Conservation (phyloP, 495 filamentous ascomycete genomes). For the Aspergillus cavernicola region DNA sequence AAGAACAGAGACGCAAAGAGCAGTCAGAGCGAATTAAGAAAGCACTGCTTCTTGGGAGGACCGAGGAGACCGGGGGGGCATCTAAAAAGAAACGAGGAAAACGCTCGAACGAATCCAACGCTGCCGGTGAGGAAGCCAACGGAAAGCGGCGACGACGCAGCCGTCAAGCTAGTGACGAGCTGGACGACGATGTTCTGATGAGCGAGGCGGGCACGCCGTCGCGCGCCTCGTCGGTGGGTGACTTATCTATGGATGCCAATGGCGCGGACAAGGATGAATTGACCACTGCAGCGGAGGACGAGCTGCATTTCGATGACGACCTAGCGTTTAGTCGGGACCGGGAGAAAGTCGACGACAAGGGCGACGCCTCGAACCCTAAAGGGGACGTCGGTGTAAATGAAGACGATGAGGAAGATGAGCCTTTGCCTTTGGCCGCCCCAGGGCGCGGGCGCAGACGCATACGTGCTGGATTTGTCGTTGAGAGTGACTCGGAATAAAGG, state of each 20-base stretch:
- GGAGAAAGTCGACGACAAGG: conserved; percentile 18
- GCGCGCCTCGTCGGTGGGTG: not conserved
- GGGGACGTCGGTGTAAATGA: conserved; percentile 7
- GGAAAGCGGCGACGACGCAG: conserved; percentile 36
- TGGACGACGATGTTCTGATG: conserved; percentile 34
- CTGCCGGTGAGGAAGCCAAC: conserved; percentile 13
- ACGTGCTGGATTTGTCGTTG: conserved; percentile 46
- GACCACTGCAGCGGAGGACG: conserved; percentile 30
- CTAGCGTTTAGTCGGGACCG: conserved; percentile 33
- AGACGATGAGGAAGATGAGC: conserved; percentile 34
- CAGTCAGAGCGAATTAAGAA: conserved; percentile 48
- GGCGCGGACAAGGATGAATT: conserved; percentile 28
- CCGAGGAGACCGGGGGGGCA: conserved; percentile 41
- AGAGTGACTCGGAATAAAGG: conserved; percentile 48
- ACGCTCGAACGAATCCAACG: conserved; percentile 28
- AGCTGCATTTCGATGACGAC: conserved; percentile 38
- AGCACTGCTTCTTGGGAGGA: conserved; percentile 49
- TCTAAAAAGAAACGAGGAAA: conserved; percentile 27
- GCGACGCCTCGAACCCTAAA: conserved; percentile 4
- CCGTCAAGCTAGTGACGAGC: conserved; percentile 11
- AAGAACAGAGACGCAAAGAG: conserved; percentile 53
- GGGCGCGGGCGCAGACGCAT: conserved; percentile 36
- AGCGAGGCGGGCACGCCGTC: conserved; percentile 25
- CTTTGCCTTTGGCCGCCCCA: conserved; percentile 26
- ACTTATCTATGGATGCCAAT: conserved; percentile 20